phyloP scores from a whole-genome alignment of 139 green algal species.

The Microglena sp. region DNA sequence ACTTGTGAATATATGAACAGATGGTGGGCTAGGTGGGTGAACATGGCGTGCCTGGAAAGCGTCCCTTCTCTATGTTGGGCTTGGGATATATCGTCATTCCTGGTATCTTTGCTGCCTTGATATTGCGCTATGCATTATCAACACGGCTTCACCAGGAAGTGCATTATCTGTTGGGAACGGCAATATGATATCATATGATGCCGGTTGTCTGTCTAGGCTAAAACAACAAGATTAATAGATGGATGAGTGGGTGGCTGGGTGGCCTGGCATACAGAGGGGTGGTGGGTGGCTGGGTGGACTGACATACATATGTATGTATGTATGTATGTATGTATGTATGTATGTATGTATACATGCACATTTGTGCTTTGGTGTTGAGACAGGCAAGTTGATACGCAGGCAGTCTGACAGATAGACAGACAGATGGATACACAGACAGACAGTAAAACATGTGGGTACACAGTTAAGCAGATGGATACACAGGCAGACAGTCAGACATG shows the following conservation, averaged over 20 bases:
- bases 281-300: neutral
- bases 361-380: neutral
- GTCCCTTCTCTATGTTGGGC: slow-evolving; percentile 89
- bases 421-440: neutral
- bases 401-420: neutral
- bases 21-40: no score
- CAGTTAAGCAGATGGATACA: no score
- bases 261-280: no score
- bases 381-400: no score
- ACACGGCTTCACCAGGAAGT: slow-evolving; percentile 22
- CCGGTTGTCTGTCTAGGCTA: no score
- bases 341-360: slow-evolving; percentile 5
- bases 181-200: no score
- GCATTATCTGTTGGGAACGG: no score
- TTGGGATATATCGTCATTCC: slow-evolving; percentile 75
- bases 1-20: no score
- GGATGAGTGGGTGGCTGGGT: no score
- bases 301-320: neutral
- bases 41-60: slow-evolving; percentile 16
- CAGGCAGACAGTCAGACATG: no score
- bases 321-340: neutral
- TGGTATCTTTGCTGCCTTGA: slow-evolving; percentile 89
- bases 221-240: no score
- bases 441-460: slow-evolving; percentile 3
- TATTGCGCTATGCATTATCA: slow-evolving; percentile 78